These are phyloP conservation scores for Conringia planisiliqua DNA, from an alignment of 345 rosid genomes.

Conservation along the genomic window DNA sequence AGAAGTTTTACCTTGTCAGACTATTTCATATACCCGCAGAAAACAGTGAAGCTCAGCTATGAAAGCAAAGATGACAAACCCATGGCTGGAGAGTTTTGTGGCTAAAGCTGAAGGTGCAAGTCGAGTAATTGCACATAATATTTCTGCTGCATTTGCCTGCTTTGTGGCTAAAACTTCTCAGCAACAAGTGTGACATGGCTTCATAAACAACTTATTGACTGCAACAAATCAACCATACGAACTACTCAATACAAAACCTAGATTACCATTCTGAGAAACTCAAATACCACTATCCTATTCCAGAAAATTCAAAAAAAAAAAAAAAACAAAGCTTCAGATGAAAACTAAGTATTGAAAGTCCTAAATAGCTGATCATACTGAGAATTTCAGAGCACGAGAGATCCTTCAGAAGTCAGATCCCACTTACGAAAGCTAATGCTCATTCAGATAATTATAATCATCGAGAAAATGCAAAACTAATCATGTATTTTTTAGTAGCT, in stretches of 20 bases:
- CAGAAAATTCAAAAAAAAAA: not conserved
- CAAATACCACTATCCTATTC: not conserved
- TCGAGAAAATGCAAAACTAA: not conserved
- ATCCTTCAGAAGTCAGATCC: not conserved
- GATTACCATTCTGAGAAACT: not conserved
- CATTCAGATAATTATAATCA: too few species aligned
- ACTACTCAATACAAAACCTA: constrained; percentile 10
- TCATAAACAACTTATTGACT: constrained; percentile 35
- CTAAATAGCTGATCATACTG: not conserved
- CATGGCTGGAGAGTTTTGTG: constrained; percentile 68
- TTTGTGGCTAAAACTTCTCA: too few species aligned
- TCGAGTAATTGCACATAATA: constrained; percentile 77
- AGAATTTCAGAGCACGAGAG: not conserved
- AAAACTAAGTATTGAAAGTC: not conserved
- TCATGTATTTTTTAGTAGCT: not conserved
- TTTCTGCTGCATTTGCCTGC: constrained; percentile 94
- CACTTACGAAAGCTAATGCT: too few species aligned
- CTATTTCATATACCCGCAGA: not conserved
- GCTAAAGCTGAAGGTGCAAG: constrained; percentile 77
- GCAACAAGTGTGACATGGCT: too few species aligned
- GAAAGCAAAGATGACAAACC: constrained; percentile 39
- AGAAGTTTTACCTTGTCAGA: constrained; percentile 5
- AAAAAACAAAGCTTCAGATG: not conserved
- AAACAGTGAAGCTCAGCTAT: constrained; percentile 11
- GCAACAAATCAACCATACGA: constrained; percentile 28